Percentiles rank a stretch among this genome's conserved stretches.
Conservation (phyloP, 306 rosid genomes). For the Alnus rubra region DNA sequence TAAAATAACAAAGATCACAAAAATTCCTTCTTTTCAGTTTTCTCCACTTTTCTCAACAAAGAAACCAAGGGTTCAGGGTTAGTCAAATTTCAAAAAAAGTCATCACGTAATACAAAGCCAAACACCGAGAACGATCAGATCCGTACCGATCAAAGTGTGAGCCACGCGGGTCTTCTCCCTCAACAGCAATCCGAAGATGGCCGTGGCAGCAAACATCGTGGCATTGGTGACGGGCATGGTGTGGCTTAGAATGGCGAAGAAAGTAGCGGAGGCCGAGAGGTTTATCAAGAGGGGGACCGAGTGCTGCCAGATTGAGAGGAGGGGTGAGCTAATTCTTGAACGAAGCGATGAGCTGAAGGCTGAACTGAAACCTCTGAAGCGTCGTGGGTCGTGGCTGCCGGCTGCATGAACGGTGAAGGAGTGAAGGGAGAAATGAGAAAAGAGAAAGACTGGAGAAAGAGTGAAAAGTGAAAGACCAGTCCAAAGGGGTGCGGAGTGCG, state of each 20-base stretch:
- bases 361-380: too few species aligned
- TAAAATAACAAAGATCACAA: neutral
- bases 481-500: too few species aligned
- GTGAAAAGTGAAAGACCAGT: too few species aligned
- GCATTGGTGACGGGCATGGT: constrained; percentile 94
- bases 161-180: constrained; percentile 64
- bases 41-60: neutral
- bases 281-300: constrained; percentile 66
- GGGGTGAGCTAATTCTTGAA: constrained; percentile 61
- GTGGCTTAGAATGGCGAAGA: constrained; percentile 74
- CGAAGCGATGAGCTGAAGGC: constrained; percentile 27
- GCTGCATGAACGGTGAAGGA: too few species aligned
- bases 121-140: constrained; percentile 68
- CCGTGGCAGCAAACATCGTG: constrained; percentile 86
- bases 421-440: too few species aligned
- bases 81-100: neutral
- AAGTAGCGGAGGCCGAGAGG: constrained; percentile 86
- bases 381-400: too few species aligned
- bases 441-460: too few species aligned
- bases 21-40: neutral
- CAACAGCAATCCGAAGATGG: constrained; percentile 62
- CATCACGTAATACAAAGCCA: constrained; percentile 61
- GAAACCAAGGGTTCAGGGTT: neutral
- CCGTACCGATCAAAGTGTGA: constrained; percentile 66
- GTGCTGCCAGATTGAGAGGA: constrained; percentile 83